phyloP scores from a whole-genome alignment of 768 basidiomycete species.

The Butyriboletus loyo region DNA sequence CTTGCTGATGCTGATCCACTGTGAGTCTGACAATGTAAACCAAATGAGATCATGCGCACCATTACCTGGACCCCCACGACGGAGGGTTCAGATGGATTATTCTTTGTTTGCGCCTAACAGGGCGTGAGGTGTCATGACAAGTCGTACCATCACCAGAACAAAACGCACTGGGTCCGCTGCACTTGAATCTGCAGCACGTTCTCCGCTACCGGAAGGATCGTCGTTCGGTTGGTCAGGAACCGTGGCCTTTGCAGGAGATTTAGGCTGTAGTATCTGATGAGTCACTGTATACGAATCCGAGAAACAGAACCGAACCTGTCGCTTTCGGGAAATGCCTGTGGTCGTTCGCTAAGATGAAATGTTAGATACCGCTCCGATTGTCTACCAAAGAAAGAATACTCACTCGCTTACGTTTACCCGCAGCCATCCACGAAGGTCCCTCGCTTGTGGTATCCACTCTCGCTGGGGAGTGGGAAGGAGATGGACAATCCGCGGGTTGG shows the following conservation, averaged over 20 bases:
- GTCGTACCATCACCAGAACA: background rate
- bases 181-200: background rate
- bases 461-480: background rate
- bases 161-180: background rate
- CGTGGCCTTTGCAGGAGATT: background rate
- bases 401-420: background rate
- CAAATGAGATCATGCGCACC: background rate
- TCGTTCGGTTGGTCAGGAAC: background rate
- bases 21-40: background rate
- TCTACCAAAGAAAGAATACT: background rate
- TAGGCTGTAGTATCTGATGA: background rate
- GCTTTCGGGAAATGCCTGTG: fast-evolving
- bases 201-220: background rate
- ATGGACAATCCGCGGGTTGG: background rate
- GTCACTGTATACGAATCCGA: background rate
- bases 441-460: background rate
- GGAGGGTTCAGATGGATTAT: background rate
- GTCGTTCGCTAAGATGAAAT: background rate
- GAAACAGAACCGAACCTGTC: background rate
- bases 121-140: background rate
- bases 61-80: background rate
- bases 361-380: too few species aligned
- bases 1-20: background rate
- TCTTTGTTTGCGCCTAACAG: background rate
- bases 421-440: background rate